Conservation (phyloP, 139 green algal species). For the Penium margaritaceum region DNA sequence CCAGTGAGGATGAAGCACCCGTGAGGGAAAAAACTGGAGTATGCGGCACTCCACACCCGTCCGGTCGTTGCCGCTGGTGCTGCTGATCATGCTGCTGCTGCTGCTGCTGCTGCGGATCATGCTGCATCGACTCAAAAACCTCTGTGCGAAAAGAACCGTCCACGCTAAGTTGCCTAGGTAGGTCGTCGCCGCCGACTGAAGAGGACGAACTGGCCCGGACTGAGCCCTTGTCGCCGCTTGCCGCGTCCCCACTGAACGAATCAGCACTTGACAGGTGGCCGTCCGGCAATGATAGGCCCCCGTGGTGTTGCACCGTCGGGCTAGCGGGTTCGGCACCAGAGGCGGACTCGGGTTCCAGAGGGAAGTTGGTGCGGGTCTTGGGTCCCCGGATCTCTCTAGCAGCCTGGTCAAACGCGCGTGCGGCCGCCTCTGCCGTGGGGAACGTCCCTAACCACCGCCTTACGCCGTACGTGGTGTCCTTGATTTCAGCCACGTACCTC, state of each 20-base stretch:
- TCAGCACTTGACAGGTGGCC: neutral
- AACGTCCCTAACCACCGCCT: conserved; percentile 19
- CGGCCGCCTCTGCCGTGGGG: neutral
- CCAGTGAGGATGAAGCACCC: too few relatives aligned
- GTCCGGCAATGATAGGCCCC: neutral
- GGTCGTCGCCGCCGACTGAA: neutral
- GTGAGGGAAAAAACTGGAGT: too few relatives aligned
- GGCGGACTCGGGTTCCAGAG: neutral
- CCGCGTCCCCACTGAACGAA: too few relatives aligned
- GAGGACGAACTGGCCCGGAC: neutral
- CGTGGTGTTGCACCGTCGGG: neutral
- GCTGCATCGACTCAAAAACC: too few relatives aligned
- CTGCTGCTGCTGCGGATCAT: too few relatives aligned
- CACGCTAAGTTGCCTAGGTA: neutral
- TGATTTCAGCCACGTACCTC: conserved; percentile 13
- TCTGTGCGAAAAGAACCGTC: too few relatives aligned
- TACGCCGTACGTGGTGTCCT: conserved; percentile 14
- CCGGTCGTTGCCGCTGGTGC: too few relatives aligned
- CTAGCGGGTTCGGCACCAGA: neutral
- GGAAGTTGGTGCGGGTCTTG: neutral
- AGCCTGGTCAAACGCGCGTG: conserved; percentile 11
- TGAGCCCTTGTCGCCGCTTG: neutral
- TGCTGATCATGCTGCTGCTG: too few relatives aligned
- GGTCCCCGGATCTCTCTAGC: neutral
- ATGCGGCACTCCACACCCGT: too few relatives aligned